These are phyloP conservation scores for Pseudomicrostroma phylloplanum DNA, from an alignment of 1,284 basidiomycete species.

Conservation along the genomic window DNA sequence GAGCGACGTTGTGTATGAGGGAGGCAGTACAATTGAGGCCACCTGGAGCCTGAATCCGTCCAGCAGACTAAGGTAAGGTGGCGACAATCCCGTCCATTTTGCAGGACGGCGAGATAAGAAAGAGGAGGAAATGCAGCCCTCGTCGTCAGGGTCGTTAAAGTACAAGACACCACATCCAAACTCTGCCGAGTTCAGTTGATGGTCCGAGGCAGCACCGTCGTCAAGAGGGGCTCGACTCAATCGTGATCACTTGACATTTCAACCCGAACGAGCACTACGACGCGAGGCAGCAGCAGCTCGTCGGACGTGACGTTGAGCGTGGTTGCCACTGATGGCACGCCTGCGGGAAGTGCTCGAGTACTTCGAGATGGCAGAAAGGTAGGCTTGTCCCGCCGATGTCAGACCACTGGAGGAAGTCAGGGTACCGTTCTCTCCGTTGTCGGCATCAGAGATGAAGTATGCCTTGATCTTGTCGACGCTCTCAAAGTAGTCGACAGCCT, in stretches of 20 bases:
- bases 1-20: no score
- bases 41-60: no score
- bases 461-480: slow-evolving; percentile 26
- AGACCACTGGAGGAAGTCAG: background rate
- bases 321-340: slow-evolving; percentile 4
- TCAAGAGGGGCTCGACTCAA: no score
- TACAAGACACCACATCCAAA: no score
- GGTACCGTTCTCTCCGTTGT: slow-evolving; percentile 19
- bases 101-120: no score
- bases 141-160: no score
- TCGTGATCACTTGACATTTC: background rate
- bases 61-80: no score
- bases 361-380: background rate
- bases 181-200: no score
- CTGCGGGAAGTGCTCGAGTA: slow-evolving; percentile 2
- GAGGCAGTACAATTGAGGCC: no score
- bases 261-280: background rate
- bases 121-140: no score
- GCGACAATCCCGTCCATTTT: no score
- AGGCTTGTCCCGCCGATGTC: background rate
- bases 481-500: slow-evolving; percentile 32
- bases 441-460: slow-evolving; percentile 31
- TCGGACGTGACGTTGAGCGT: slow-evolving; percentile 4
- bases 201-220: no score
- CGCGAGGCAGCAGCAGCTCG: slow-evolving; percentile 4